phyloP scores from a whole-genome alignment of 805 yeast species.

The Ogataea wickerhamii region DNA sequence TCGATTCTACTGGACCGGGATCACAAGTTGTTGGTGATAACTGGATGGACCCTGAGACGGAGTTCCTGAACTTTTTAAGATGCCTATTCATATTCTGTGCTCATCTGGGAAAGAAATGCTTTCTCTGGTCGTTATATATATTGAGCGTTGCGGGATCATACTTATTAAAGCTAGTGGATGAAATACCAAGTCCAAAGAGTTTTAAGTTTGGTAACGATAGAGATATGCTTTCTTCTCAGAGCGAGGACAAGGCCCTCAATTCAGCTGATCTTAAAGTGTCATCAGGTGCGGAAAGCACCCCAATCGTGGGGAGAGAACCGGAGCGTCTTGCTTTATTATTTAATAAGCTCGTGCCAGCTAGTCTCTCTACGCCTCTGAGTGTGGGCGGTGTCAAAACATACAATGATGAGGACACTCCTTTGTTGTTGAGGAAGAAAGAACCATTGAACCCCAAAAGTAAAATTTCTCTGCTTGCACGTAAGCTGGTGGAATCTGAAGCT shows the following conservation, averaged over 20 bases:
- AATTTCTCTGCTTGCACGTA: slow-evolving; percentile 17
- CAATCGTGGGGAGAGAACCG: slow-evolving; percentile 6
- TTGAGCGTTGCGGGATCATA: slow-evolving; percentile 15
- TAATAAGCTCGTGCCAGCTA: slow-evolving; percentile 19
- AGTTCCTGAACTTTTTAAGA: slow-evolving; percentile 23
- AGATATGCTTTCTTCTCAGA: neutral
- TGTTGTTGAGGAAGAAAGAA: slow-evolving; percentile 6
- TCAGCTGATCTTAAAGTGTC: neutral
- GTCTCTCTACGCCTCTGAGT: slow-evolving; percentile 21
- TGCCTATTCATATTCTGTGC: slow-evolving; percentile 17
- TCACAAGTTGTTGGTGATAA: slow-evolving; percentile 8
- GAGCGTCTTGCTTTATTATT: slow-evolving; percentile 13
- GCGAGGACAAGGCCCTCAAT: neutral
- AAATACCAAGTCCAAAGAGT: slow-evolving; percentile 26
- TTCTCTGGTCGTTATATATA: slow-evolving; percentile 24
- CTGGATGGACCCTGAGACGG: slow-evolving; percentile 20
- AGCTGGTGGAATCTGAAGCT: slow-evolving; percentile 6
- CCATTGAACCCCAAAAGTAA: slow-evolving; percentile 4
- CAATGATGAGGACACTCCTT: slow-evolving; percentile 15
- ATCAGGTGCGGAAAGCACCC: slow-evolving; percentile 9
- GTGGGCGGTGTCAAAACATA: slow-evolving; percentile 3
- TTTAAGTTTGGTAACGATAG: slow-evolving; percentile 2
- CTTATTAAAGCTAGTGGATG: slow-evolving; percentile 15
- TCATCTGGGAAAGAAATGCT: slow-evolving; percentile 21
- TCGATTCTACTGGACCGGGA: slow-evolving; percentile 13